These are phyloP conservation scores for Suhomyces faveliae DNA, from an alignment of 805 yeast species.

Conservation along the genomic window DNA sequence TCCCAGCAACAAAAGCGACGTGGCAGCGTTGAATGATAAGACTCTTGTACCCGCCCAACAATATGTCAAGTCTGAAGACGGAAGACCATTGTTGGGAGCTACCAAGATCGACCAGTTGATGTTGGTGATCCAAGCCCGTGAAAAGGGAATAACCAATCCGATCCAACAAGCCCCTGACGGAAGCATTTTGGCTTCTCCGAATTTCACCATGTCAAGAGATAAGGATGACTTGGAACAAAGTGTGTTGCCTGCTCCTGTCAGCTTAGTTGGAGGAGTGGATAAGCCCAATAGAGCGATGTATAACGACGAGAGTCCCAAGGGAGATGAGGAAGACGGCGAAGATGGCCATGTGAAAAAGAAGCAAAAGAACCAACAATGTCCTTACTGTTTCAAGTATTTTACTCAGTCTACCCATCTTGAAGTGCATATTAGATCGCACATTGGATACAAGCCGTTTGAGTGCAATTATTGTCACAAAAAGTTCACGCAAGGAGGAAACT, in stretches of 20 bases:
- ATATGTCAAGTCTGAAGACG: conserved; percentile 53
- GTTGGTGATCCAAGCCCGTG: conserved; percentile 87
- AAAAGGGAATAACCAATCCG: conserved; percentile 66
- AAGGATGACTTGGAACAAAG: conserved; percentile 32
- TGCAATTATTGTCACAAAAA: conserved; percentile 77
- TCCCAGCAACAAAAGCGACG: background rate
- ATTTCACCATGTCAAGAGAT: conserved; percentile 11
- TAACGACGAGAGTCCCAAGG: conserved; percentile 12
- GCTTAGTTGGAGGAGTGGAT: conserved; percentile 77
- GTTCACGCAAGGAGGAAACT: conserved; percentile 88
- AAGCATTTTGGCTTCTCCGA: conserved; percentile 50
- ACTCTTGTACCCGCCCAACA: conserved; percentile 48
- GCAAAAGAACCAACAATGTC: conserved; percentile 64
- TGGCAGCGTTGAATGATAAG: conserved; percentile 10
- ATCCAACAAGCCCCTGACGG: conserved; percentile 71
- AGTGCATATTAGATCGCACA: conserved; percentile 84
- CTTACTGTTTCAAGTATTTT: conserved; percentile 75
- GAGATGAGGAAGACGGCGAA: conserved; percentile 19
- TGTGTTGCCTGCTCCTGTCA: conserved; percentile 54
- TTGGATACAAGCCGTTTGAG: conserved; percentile 80
- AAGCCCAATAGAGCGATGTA: conserved; percentile 47
- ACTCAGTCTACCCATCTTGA: conserved; percentile 90
- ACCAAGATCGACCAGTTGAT: conserved; percentile 89
- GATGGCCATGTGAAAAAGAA: conserved; percentile 20
- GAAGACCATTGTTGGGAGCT: conserved; percentile 73